Percentiles rank a stretch among this genome's conserved stretches.
These are phyloP conservation scores for Amanita rubescens DNA, from an alignment of 768 basidiomycete species.

Conservation along the genomic window DNA sequence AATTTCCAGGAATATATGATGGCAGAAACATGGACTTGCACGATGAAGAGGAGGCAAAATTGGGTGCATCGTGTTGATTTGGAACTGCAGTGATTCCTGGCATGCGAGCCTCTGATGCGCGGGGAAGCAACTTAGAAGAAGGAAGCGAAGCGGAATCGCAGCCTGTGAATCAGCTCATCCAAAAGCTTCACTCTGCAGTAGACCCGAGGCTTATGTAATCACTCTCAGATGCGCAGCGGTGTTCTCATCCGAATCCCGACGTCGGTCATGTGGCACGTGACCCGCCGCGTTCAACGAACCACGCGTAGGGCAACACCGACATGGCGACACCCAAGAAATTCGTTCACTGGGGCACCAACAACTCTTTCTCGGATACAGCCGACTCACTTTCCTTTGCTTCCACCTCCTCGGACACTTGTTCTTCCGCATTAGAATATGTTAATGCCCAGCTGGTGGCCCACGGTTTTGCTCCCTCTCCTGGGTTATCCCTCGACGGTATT, in stretches of 20 bases:
- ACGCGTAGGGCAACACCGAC: neutral
- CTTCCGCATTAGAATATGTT: conserved; percentile 68
- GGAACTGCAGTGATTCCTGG: conserved; percentile 13
- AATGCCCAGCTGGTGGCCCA: conserved; percentile 80
- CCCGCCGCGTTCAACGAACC: conserved; percentile 12
- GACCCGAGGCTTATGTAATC: conserved; percentile 5
- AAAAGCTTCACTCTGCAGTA: neutral
- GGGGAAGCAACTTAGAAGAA: neutral
- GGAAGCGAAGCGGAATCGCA: conserved; percentile 1
- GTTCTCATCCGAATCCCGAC: neutral
- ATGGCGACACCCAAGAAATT: conserved; percentile 36
- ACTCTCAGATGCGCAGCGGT: neutral
- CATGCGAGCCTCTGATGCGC: conserved; percentile 6
- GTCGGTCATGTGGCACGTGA: conserved; percentile 22
- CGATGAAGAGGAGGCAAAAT: conserved; percentile 5
- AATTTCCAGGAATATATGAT: neutral
- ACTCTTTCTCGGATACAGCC: conserved; percentile 34
- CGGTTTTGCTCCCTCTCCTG: conserved; percentile 60
- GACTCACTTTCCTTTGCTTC: conserved; percentile 40
- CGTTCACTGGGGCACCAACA: conserved; percentile 45
- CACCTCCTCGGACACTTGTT: conserved; percentile 27
- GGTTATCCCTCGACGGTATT: conserved; percentile 62
- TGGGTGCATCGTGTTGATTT: conserved; percentile 3
- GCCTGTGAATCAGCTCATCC: conserved; percentile 6
- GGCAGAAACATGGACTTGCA: conserved; percentile 3